Conservation (phyloP, 2,329 filamentous ascomycete genomes). For the Teratosphaeria pseudoeucalypti region DNA sequence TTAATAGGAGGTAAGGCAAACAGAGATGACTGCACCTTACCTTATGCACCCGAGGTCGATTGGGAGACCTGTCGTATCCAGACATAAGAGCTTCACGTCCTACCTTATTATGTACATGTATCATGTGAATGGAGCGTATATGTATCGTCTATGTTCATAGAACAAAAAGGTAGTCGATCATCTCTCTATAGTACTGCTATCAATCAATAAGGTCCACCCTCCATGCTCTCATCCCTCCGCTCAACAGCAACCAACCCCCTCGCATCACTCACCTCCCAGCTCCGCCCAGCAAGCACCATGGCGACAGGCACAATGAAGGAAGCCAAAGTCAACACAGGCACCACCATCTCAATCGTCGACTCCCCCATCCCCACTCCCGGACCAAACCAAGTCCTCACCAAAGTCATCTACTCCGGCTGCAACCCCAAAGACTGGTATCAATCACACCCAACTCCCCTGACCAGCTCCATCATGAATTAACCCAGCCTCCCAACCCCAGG, state of each 20-base stretch:
- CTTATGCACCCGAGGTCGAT: not conserved
- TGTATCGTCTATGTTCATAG: not conserved
- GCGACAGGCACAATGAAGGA: constrained; percentile 23
- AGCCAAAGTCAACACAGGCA: constrained; percentile 25
- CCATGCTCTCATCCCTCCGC: not conserved
- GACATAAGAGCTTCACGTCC: not conserved
- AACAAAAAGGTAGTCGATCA: not conserved
- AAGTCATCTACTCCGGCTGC: constrained; percentile 22
- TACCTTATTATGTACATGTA: not conserved
- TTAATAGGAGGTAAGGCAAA: not conserved
- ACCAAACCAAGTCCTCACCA: constrained; percentile 22
- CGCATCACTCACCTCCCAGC: not conserved
- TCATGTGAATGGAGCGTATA: not conserved
- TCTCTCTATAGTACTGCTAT: not conserved
- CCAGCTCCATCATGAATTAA: not conserved
- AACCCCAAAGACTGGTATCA: constrained; percentile 24
- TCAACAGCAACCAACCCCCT: not conserved
- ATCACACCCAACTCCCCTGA: not conserved
- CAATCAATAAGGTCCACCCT: not conserved
- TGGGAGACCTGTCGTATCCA: not conserved
- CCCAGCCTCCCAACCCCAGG: constrained; percentile 1
- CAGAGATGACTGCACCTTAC: no score
- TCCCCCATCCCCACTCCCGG: constrained; percentile 32
- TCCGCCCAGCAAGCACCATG: not conserved
- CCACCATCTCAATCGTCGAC: constrained; percentile 30